Percentiles rank a stretch among this genome's conserved stretches.
phyloP scores from a whole-genome alignment of 2,329 filamentous ascomycete genomes.

The Fusarium kyushuense region DNA sequence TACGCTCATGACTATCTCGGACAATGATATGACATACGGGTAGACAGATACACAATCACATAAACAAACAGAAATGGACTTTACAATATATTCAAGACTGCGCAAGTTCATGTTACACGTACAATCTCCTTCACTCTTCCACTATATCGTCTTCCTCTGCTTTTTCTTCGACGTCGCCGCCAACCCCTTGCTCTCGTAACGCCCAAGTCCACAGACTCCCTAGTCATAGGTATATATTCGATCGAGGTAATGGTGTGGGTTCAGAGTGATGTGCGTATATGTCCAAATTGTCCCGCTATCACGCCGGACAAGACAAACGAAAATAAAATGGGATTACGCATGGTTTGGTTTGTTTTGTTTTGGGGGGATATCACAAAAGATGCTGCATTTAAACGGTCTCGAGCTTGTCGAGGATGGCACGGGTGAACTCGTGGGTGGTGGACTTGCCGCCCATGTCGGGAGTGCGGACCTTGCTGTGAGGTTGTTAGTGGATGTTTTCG shows the following conservation, averaged over 20 bases:
- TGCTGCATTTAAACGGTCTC: constrained; percentile 72
- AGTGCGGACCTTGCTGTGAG: constrained; percentile 81
- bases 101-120: constrained; percentile 46
- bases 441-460: constrained; percentile 94
- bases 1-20: background rate
- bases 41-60: background rate
- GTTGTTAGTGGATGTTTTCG: constrained; percentile 55
- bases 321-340: constrained; percentile 29
- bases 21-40: too few species aligned
- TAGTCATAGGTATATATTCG: constrained; percentile 41
- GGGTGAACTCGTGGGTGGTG: constrained; percentile 94
- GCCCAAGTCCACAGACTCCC: constrained; percentile 38
- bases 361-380: constrained; percentile 44
- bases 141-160: constrained; percentile 23
- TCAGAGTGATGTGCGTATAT: constrained; percentile 14
- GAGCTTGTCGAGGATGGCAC: constrained; percentile 95
- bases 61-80: constrained; percentile 8
- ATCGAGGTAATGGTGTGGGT: constrained; percentile 33
- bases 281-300: constrained; percentile 21
- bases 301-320: constrained; percentile 26
- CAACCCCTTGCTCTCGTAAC: constrained; percentile 31
- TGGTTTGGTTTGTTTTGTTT: constrained; percentile 34
- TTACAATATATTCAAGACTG: constrained; percentile 46
- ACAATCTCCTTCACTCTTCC: constrained; percentile 37
- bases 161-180: constrained; percentile 26